Conservation (phyloP, 2,329 filamentous ascomycete genomes). For the Fonsecaea monophora region DNA sequence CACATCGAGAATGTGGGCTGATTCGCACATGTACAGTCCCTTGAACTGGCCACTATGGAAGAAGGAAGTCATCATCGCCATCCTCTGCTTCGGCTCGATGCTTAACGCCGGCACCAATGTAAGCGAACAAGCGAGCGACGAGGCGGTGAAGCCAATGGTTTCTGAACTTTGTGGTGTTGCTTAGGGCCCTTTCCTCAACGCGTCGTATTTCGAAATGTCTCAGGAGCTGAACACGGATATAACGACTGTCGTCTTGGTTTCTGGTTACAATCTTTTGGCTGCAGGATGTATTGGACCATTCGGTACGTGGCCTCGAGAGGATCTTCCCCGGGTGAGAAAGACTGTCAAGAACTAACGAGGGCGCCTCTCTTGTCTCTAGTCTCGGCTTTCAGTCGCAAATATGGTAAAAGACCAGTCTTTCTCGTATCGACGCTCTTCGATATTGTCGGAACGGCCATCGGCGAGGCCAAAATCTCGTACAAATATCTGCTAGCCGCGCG, state of each 20-base stretch:
- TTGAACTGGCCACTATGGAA: constrained; percentile 43
- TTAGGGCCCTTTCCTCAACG: constrained; percentile 36
- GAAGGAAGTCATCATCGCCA: constrained; percentile 41
- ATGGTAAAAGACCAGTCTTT: constrained; percentile 46
- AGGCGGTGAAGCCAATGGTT: background rate
- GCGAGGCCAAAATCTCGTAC: constrained; percentile 35
- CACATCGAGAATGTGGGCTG: background rate
- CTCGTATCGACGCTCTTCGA: constrained; percentile 38
- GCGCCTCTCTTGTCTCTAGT: constrained; percentile 11
- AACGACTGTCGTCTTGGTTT: constrained; percentile 35
- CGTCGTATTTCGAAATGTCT: constrained; percentile 37
- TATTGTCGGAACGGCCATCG: constrained; percentile 37
- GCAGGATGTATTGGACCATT: constrained; percentile 37
- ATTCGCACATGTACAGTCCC: constrained; percentile 21
- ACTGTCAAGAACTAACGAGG: too few species aligned
- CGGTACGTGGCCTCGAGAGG: constrained; percentile 12
- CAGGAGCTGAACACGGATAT: constrained; percentile 29
- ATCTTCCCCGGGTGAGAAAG: background rate
- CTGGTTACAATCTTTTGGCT: constrained; percentile 39
- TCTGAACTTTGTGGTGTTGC: constrained; percentile 2
- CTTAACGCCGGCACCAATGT: constrained; percentile 40
- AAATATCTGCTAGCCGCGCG: constrained; percentile 38
- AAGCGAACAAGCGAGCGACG: constrained; percentile 2
- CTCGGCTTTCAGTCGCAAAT: constrained; percentile 53
- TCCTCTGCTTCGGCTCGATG: constrained; percentile 43